Percentiles rank a stretch among this genome's conserved stretches.
phyloP scores from a whole-genome alignment of 495 filamentous ascomycete species.

The Margaritispora aquatica region DNA sequence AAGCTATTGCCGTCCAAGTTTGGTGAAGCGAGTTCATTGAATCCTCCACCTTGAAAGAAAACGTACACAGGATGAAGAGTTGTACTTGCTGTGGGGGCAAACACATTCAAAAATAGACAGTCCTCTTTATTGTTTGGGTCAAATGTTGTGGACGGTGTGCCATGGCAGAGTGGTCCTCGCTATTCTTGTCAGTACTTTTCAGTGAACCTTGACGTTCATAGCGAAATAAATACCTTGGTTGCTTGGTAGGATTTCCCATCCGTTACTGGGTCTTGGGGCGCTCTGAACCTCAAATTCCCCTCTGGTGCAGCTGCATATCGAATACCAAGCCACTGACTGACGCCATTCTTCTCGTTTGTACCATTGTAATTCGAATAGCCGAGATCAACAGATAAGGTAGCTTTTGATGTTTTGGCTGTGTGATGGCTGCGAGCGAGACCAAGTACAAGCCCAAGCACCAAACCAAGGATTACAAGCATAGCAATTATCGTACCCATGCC shows the following conservation, averaged over 20 bases:
- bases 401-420: neutral
- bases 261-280: constrained; percentile 29
- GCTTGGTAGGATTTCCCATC: constrained; percentile 23
- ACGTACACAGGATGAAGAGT: constrained; percentile 60
- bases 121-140: constrained; percentile 48
- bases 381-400: constrained; percentile 27
- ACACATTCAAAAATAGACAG: constrained; percentile 69
- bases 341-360: constrained; percentile 18
- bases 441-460: constrained; percentile 5
- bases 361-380: constrained; percentile 39
- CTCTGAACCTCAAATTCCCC: constrained; percentile 43
- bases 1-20: constrained; percentile 62
- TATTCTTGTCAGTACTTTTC: neutral
- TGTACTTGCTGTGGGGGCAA: constrained; percentile 45
- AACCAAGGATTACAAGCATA: constrained; percentile 1
- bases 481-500: neutral
- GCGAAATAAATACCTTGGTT: constrained; percentile 15
- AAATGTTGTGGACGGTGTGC: constrained; percentile 46
- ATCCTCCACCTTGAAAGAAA: constrained; percentile 75
- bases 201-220: neutral
- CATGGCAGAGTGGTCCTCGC: constrained; percentile 30
- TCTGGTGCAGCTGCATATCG: constrained; percentile 53
- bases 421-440: neutral
- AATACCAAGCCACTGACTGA: constrained; percentile 39
- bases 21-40: constrained; percentile 52